A percentile compares a stretch with the other conserved stretches of the same genome.
Evolutionary conservation across 73 alveolate species (phyloP).

Genomic region (Loxodes magnus): DNA sequence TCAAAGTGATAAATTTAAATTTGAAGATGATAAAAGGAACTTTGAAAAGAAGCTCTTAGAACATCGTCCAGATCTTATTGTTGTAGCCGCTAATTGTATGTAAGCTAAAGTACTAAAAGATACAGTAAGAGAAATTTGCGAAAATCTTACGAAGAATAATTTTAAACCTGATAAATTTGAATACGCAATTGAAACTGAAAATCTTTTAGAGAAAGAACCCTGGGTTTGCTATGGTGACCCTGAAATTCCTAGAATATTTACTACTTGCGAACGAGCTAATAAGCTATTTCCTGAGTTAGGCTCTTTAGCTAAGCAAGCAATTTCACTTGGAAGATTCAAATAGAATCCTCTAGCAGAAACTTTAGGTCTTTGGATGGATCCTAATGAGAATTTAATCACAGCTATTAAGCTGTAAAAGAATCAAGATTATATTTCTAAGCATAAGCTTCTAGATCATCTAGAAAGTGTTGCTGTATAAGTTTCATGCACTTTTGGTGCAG

Average conservation of each 20-base stretch:
- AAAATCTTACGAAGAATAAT: background rate
- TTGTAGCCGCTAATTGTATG: slow-evolving; percentile 3
- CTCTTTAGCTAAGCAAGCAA: background rate
- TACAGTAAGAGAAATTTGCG: background rate
- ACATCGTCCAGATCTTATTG: slow-evolving; percentile 5
- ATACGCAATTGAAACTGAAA: background rate
- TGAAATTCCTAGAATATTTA: slow-evolving; percentile 1
- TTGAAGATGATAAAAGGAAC: background rate
- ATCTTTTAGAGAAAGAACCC: background rate
- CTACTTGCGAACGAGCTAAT: slow-evolving; percentile 8
- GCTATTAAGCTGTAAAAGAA: background rate
- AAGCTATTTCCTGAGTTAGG: background rate
- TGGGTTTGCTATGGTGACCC: background rate
- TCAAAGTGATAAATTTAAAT: background rate
- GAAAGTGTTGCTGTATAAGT: slow-evolving; percentile 8
- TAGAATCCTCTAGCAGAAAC: slow-evolving; percentile 13
- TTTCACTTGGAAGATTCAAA: slow-evolving; percentile 1
- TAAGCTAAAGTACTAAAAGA: background rate
- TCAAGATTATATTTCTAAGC: background rate
- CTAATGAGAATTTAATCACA: slow-evolving; percentile 7
- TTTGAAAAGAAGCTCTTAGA: background rate
- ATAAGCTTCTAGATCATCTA: background rate
- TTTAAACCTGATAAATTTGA: background rate
- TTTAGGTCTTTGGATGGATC: background rate
- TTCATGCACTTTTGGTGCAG: background rate